A percentile compares a stretch with the other conserved stretches of the same genome.
Evolutionary conservation across 371 early-diverging fungal species (phyloP).

Genomic region (Coemansia linderi): DNA sequence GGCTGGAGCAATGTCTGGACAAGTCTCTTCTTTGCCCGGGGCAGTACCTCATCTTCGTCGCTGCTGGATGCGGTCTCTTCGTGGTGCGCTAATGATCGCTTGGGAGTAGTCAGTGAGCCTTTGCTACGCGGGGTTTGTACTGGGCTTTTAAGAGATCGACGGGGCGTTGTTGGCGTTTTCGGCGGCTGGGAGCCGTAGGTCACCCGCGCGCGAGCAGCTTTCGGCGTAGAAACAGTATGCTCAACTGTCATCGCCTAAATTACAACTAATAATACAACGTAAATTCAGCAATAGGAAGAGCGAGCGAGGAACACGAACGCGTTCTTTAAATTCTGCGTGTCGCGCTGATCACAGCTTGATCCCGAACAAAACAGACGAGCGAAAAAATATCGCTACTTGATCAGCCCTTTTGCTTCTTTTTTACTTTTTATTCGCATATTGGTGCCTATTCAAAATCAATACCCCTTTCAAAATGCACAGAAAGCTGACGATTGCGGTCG

Average conservation of each 20-base stretch:
- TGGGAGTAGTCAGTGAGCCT: neutral
- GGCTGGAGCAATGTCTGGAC: slow-evolving; percentile 7
- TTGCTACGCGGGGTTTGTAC: neutral
- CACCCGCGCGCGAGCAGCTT: neutral
- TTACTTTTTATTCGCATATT: neutral
- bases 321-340: neutral
- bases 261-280: neutral
- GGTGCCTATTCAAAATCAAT: neutral
- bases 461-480: slow-evolving; percentile 15
- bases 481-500: slow-evolving; percentile 66
- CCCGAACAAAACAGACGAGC: neutral
- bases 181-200: slow-evolving; percentile 10
- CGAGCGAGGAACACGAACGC: neutral
- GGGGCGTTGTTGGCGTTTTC: neutral
- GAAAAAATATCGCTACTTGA: too few relatives aligned
- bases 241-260: slow-evolving; percentile 1
- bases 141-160: neutral
- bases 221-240: neutral
- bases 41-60: neutral
- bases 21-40: slow-evolving; percentile 9
- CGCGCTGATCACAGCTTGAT: neutral
- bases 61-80: slow-evolving; percentile 1
- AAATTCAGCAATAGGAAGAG: neutral
- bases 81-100: neutral
- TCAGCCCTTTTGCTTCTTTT: too few relatives aligned